These are phyloP conservation scores for Alternaria brassicicola DNA, from an alignment of 2,329 filamentous ascomycete genomes.

Conservation along the genomic window DNA sequence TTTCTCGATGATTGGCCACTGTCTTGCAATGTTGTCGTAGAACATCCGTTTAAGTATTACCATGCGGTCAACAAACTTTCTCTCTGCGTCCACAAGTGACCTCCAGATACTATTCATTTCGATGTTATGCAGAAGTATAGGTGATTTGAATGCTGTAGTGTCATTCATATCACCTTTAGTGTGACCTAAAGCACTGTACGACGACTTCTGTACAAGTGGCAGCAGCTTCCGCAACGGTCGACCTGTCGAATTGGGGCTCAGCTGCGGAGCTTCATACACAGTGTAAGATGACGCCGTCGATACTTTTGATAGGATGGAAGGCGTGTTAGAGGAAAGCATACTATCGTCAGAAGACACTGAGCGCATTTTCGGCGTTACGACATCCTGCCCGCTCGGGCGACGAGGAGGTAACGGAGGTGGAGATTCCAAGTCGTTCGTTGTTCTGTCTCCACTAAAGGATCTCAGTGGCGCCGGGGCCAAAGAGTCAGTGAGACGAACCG, in stretches of 20 bases:
- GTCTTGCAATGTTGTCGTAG: slow-evolving; percentile 30
- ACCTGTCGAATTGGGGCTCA: slow-evolving; percentile 3
- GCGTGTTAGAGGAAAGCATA: slow-evolving; percentile 8
- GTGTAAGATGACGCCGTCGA: slow-evolving; percentile 29
- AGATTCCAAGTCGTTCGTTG: not conserved
- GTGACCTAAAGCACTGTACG: slow-evolving; percentile 12
- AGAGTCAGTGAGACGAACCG: not conserved
- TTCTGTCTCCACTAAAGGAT: slow-evolving; percentile 15
- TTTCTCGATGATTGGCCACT: slow-evolving; percentile 37
- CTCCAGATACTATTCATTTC: slow-evolving; percentile 34
- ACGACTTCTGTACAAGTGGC: slow-evolving; percentile 20
- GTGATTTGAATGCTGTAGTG: too few species aligned
- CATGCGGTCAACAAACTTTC: slow-evolving; percentile 34
- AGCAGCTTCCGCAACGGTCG: slow-evolving; percentile 17
- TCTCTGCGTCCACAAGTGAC: slow-evolving; percentile 29
- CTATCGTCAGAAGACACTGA: slow-evolving; percentile 20
- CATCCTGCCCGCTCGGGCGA: slow-evolving; percentile 19
- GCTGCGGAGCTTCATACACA: slow-evolving; percentile 4
- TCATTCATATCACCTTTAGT: not conserved
- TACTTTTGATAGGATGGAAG: slow-evolving; percentile 17
- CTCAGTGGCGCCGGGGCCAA: slow-evolving; percentile 8
- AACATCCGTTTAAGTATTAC: slow-evolving; percentile 34
- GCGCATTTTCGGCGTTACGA: slow-evolving; percentile 1
- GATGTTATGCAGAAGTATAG: slow-evolving; percentile 15
- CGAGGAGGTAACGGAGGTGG: slow-evolving; percentile 31